Base-by-base conservation (phyloP, 164 flowering plant species). In the Chimonanthus salicifolius region DNA sequence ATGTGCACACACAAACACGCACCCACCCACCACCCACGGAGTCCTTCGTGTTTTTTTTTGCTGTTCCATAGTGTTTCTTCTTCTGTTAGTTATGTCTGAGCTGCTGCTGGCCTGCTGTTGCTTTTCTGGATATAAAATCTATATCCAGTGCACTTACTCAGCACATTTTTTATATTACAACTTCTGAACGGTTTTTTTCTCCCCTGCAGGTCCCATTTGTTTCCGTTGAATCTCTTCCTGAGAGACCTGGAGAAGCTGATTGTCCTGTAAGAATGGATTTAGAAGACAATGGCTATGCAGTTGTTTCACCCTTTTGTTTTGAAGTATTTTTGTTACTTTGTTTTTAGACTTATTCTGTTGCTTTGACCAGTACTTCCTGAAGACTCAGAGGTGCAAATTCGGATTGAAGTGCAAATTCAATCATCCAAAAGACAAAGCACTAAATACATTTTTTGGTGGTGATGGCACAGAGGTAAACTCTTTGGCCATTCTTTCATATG, bases 311-410 rank as follows among this genome's bases (percentile, higher is more conserved):
- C 18, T 13, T 46, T 60, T 60, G 16, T 13, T 46, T 60, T 60
- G 16, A 6, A 6, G 4, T 11, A 6, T 49, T 46, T 62, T 69
- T 46, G 33, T 71, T 16, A 49, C 33, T 45, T 60, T 63, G 9
- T 15, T 65, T 68, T 7, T 33, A 33, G 33, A 44, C 51, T 49
- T 47, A 13, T 70, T 18, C 46, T 47, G 11, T 77, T 48, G 64
- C 62, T 74, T 58, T 71, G 71, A 67, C 58, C 92, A 96, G 99
- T 92, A 87, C 82, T 94, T 87, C 80, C 49, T 96, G 87, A 96
- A 96, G 88, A 96, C 99, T 65, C 91, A 87, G 79, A 88, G 78
- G 78, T 96, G 98, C 92, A 96, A 87, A 80, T 96, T 87, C 80
- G 99, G 98, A 60, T 71, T 69, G 58, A 90, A 78, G 69, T 96